These are phyloP conservation scores for Pseudophaeomoniella oleicola DNA, from an alignment of 2,329 filamentous ascomycete species.

Conservation along the genomic window DNA sequence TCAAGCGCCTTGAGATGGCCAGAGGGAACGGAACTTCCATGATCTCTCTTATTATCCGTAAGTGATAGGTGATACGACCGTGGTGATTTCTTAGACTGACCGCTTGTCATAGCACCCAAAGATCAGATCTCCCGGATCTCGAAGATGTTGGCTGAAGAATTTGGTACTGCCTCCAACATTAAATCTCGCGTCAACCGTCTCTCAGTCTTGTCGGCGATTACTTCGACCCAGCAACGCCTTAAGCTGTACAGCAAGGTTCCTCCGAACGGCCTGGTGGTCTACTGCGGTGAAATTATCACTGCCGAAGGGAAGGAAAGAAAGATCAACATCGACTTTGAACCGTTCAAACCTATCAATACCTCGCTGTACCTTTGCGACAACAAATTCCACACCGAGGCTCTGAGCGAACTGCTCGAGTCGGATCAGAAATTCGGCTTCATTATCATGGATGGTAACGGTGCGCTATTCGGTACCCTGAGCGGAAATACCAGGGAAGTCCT, in stretches of 20 bases:
- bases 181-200: slow-evolving; percentile 98
- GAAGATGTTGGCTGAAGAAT: slow-evolving; percentile 99
- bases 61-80: too few relatives aligned
- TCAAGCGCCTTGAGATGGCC: slow-evolving; percentile 94
- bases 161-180: slow-evolving; percentile 97
- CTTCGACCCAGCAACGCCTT: slow-evolving; percentile 94
- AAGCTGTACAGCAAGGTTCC: slow-evolving; percentile 99
- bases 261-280: slow-evolving; percentile 91
- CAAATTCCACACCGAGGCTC: slow-evolving; percentile 97
- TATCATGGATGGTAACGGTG: slow-evolving; percentile 98
- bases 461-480: slow-evolving; percentile 89
- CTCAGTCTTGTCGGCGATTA: slow-evolving; percentile 94
- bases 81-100: too few relatives aligned
- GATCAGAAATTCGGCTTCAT: slow-evolving; percentile 99
- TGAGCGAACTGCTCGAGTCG: slow-evolving; percentile 93
- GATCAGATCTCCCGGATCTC: slow-evolving; percentile 90
- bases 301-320: slow-evolving; percentile 97
- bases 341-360: slow-evolving; percentile 99
- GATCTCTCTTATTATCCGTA: slow-evolving; percentile 98
- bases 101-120: slow-evolving; percentile 61
- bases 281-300: slow-evolving; percentile 99
- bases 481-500: slow-evolving; percentile 94
- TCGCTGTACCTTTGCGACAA: slow-evolving; percentile 99
- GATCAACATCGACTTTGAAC: slow-evolving; percentile 99
- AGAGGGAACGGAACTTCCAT: slow-evolving; percentile 98